Base-by-base conservation (phyloP, 257 asterid genomes). In the Solanum gandarillasii region DNA sequence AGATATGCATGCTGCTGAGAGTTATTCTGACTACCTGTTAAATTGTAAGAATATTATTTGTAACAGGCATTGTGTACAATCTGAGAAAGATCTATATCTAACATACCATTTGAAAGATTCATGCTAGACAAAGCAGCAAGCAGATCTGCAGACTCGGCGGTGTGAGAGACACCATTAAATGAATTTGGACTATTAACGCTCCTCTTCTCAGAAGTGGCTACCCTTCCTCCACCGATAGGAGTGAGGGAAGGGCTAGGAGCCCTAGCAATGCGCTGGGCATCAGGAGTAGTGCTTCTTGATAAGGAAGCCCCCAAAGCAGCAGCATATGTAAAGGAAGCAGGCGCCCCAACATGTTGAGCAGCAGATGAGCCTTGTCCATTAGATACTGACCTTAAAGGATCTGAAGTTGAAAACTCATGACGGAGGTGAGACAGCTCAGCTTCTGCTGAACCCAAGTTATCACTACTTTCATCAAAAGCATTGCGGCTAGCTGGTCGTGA, bases 231-330 rank as follows among this genome's bases (percentile, higher is more conserved):
- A 87, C 99, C 99, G 88, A 97, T 96, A 87, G 99, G 98, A 67
- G 95, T 92, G 65, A 95, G 98, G 89, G 95, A 92, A 87, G 98
- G 99, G 87, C 99, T 97, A 86, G 99, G 98, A 87, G 93, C 98
- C 90, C 98, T 93, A 36, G 95, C 93, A 86, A 94, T 90, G 87
- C 90, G 96, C 86, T 95, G 98, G 84, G 98, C 93, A 92, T 97
- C 99, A 29, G 99, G 99, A 23, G 99, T 96, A 43, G 98, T 89
- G 93, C 98, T 95, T 90, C 99, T 94, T 36, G 99, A 97, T 89
- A 97, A 89, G 76, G 98, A 93, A 83, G 96, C 93, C 86, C 98
- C 98, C 92, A 95, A 89, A 79, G 90, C 99, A 86, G 99, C 98
- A 87, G 99, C 99, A 91, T 96, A 96, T 73, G 99, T 94, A 89